These are phyloP conservation scores for Sungouiella thailandica DNA, from an alignment of 805 yeast species.

Conservation along the genomic window DNA sequence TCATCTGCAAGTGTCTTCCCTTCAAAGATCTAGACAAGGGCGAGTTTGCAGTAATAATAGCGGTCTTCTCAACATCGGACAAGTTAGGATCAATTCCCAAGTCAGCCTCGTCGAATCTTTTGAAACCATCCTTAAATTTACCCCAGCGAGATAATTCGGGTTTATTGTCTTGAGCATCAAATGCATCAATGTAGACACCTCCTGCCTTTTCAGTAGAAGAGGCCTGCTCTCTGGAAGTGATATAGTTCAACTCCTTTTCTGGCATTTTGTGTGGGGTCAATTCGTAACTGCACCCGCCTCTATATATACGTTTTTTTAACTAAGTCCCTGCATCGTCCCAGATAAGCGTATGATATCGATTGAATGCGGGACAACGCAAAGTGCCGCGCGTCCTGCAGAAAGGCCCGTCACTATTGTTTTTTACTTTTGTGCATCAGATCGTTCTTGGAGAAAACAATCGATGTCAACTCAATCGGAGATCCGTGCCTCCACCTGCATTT, in stretches of 20 bases:
- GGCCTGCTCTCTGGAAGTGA: conserved; percentile 33
- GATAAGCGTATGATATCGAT: too few species aligned
- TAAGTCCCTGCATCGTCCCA: too few species aligned
- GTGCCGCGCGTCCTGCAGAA: too few species aligned
- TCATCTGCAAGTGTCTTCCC: conserved; percentile 58
- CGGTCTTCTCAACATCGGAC: conserved; percentile 42
- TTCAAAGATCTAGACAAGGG: conserved; percentile 55
- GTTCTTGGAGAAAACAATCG: too few species aligned
- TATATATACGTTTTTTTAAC: too few species aligned
- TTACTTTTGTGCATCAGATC: too few species aligned
- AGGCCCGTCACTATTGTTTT: too few species aligned
- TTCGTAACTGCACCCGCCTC: too few species aligned
- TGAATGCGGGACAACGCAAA: too few species aligned
- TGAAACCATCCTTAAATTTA: conserved; percentile 27
- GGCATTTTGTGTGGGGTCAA: too few species aligned
- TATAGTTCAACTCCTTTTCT: conserved; percentile 37
- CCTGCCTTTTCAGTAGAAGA: conserved; percentile 34
- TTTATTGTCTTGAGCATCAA: conserved; percentile 17
- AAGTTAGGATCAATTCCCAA: conserved; percentile 39
- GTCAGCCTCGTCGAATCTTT: conserved; percentile 27
- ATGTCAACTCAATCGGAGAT: too few species aligned
- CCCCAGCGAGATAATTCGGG: conserved; percentile 13
- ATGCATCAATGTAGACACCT: conserved; percentile 33
- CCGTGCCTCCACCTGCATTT: too few species aligned
- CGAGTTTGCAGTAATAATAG: conserved; percentile 46